Percentiles rank a stretch among this genome's conserved stretches.
Conservation (phyloP, 257 asterid species). For the Misopates orontium region DNA sequence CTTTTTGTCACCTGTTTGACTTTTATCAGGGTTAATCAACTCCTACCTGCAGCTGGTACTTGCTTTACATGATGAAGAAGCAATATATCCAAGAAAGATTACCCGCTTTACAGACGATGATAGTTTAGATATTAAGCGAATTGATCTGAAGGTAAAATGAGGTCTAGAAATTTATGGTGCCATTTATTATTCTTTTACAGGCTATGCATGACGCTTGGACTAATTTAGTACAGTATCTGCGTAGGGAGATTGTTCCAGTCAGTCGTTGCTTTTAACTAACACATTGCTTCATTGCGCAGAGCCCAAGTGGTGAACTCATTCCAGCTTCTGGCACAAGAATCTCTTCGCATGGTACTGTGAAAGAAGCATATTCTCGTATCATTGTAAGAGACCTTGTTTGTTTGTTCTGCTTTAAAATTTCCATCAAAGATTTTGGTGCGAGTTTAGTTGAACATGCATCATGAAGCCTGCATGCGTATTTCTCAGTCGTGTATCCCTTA, state of each 20-base stretch:
- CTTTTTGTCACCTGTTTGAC: constrained; percentile 21
- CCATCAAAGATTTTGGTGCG: background rate
- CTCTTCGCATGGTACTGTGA: constrained; percentile 36
- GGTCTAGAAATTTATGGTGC: background rate
- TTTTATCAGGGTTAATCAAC: constrained; percentile 36
- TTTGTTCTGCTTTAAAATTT: constrained; percentile 9
- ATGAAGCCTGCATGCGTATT: background rate
- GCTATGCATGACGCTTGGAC: constrained; percentile 13
- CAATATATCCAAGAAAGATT: constrained; percentile 42
- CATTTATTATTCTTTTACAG: constrained; percentile 16
- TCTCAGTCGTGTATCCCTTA: background rate
- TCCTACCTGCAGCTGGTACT: constrained; percentile 74
- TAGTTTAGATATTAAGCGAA: constrained; percentile 55
- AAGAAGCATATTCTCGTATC: constrained; percentile 26
- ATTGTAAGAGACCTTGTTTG: constrained; percentile 38
- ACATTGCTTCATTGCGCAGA: constrained; percentile 38
- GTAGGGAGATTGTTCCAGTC: constrained; percentile 31
- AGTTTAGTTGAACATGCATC: background rate
- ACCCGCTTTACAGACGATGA: constrained; percentile 52
- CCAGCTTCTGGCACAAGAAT: constrained; percentile 36
- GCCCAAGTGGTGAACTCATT: constrained; percentile 33
- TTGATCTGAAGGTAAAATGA: constrained; percentile 51
- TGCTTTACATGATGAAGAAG: constrained; percentile 57
- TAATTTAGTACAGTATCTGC: constrained; percentile 25
- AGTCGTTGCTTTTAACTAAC: constrained; percentile 21